Evolutionary conservation across 352 stramenopile genomes (phyloP).

Genomic region (Phytophthora fragariaefolia): DNA sequence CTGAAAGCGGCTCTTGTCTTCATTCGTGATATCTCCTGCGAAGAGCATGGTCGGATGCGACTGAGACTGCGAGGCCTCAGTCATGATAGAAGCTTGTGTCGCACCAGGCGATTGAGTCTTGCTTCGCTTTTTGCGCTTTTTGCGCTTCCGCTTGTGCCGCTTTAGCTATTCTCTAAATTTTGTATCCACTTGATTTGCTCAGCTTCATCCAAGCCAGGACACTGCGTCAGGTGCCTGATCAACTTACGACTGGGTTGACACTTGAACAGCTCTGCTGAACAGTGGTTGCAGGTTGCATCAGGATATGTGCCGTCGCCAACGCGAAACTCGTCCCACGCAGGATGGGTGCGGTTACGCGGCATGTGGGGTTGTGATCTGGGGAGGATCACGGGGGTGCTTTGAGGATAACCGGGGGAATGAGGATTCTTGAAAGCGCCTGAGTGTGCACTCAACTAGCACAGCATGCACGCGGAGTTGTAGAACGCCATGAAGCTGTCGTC

Average conservation of each 20-base stretch:
- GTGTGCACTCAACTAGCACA: too few species aligned
- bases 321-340: too few species aligned
- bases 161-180: neutral
- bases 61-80: neutral
- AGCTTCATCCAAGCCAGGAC: neutral
- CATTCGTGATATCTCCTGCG: neutral
- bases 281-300: neutral
- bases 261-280: neutral
- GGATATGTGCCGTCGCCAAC: neutral
- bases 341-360: neutral
- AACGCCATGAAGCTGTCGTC: too few species aligned
- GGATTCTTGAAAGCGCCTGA: too few species aligned
- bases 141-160: neutral
- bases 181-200: neutral
- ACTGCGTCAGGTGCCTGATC: neutral
- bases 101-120: neutral
- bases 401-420: too few species aligned
- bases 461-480: too few species aligned
- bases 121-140: neutral
- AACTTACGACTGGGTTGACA: neutral
- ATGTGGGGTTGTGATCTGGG: neutral
- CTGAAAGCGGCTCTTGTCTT: neutral
- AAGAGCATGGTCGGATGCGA: neutral
- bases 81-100: neutral
- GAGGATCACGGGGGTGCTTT: neutral